Base-by-base conservation (phyloP, 2,329 filamentous ascomycete genomes). In the Cordyceps javanica region DNA sequence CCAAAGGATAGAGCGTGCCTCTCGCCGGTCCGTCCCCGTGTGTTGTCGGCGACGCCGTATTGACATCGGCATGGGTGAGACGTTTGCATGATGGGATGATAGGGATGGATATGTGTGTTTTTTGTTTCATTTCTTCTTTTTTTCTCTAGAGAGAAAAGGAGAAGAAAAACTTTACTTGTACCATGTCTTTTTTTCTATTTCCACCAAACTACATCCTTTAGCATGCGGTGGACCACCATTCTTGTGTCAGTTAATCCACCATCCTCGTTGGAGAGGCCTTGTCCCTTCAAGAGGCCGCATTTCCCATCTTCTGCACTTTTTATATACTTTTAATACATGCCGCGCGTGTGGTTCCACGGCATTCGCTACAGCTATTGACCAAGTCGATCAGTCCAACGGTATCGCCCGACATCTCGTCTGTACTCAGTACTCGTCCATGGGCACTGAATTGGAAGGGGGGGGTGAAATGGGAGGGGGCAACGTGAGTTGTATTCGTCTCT, bases 321-420 rank as follows among this genome's bases (percentile, higher is more conserved):
- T 23, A 30, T 23, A 26, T 51, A 46, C 11, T 53, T 53, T 41
- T 53, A 53, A 53, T 53, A 48, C 48, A 38, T 50, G n/a, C n/a
- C 16, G 50, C 50, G 25, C 36, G 11, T 25, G 19, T 25, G n/a
- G 38, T 25, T 25, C 23, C 50, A 42, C 38, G 26, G 44, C 38
- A 23, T 52, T 53, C 50, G 50, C n/a, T 42, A 50, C 21, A 30
- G n/a, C n/a, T n/a, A n/a, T n/a, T n/a, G n/a, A n/a, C n/a, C n/a
- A n/a, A n/a, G n/a, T n/a, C n/a, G n/a, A n/a, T n/a, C n/a, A n/a
- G n/a, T n/a, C n/a, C n/a, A n/a, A n/a, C n/a, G n/a, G n/a, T n/a
- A n/a, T n/a, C n/a, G n/a, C n/a, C n/a, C n/a, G 3, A 49, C 19
- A 13, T 25, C 10, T n/a, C 46, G 21, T 21, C 26, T 14, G 16